Evolutionary conservation across 257 asterid species (phyloP), one percentile per base, ranked within the genome.

Genomic region (Nicotiana sylvestris): DNA sequence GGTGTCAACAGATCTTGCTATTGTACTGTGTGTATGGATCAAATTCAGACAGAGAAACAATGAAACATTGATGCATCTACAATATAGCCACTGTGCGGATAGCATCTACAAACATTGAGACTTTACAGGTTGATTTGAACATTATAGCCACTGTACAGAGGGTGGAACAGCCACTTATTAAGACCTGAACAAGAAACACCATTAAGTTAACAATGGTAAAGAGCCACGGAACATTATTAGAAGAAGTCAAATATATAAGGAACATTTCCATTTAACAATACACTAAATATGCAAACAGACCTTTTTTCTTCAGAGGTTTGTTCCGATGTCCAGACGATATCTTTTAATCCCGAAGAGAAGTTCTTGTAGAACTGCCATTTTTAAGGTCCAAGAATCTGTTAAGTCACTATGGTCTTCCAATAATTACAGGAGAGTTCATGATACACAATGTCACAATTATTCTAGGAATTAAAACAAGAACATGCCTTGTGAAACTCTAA

Each of bases 401-500:
- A 13, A 2, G 32, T 83, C 11, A 21, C 43, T 27, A 37, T 9
- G 29, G 7, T 3, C 67, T 78, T 61, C 11, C 51, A 61, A 61
- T 12, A 37, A 51, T 29, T 12, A 65, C 1, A 27, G 13, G 29
- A 39, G 53, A 72, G 58, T 25, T 66, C 61, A 83, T 39, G 81
- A 70, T 2, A 81, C 32, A 30, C 25, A 21, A 6, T 49, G 64
- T 76, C 64, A 51, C 0, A 56, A 72, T 72, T 6, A 62, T 21
- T 2, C 18, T 6, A 46, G 51, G 25, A 81, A 76, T 10, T 35
- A 62, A 55, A 51, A 76, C 55, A 37, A 39, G 53, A 78, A 72
- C 92, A 35, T 87, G 87, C 97, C 98, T 92, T 93, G 87, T 93
- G 93, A 85, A 91, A 93, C 89, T 93, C 98, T 81, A 93, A 85